Percentiles rank a stretch among this genome's conserved stretches.
Evolutionary conservation across 305 asterid species (phyloP).

Genomic region (Fraxinus velutina): DNA sequence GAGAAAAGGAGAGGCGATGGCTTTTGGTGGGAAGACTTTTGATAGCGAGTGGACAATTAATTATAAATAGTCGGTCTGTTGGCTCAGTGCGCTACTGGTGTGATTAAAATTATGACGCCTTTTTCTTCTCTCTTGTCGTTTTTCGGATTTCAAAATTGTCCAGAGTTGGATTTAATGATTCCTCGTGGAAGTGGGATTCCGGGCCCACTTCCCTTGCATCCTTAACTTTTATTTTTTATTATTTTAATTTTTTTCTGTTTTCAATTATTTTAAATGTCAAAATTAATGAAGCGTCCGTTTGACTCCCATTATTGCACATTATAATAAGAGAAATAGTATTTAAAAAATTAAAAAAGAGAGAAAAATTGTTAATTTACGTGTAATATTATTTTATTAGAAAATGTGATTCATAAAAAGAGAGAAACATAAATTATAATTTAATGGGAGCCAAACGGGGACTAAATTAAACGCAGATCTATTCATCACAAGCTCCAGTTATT

Average conservation of each 20-base stretch:
- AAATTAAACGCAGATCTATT: too few species aligned
- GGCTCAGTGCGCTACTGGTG: conserved; percentile 34
- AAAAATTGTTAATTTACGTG: too few species aligned
- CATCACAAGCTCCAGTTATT: too few species aligned
- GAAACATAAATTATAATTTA: too few species aligned
- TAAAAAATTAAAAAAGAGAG: too few species aligned
- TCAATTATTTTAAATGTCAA: too few species aligned
- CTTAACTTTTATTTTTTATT: neutral
- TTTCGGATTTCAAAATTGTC: conserved; percentile 51
- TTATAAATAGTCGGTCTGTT: conserved; percentile 25
- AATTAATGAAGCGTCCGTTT: too few species aligned
- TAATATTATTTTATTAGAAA: too few species aligned
- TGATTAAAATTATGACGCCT: conserved; percentile 24
- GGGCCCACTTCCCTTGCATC: conserved; percentile 37
- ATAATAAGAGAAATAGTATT: too few species aligned
- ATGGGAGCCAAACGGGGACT: too few species aligned
- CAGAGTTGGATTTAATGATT: conserved; percentile 57
- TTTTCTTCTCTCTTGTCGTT: conserved; percentile 37
- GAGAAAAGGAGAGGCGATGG: conserved; percentile 6
- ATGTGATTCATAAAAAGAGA: too few species aligned
- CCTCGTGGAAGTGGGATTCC: conserved; percentile 36
- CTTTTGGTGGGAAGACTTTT: conserved; percentile 55
- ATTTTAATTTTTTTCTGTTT: neutral
- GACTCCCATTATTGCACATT: too few species aligned
- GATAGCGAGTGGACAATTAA: conserved; percentile 2